Base-by-base conservation (phyloP, 78 protist species). In the Chrysochromulina tobinii region DNA sequence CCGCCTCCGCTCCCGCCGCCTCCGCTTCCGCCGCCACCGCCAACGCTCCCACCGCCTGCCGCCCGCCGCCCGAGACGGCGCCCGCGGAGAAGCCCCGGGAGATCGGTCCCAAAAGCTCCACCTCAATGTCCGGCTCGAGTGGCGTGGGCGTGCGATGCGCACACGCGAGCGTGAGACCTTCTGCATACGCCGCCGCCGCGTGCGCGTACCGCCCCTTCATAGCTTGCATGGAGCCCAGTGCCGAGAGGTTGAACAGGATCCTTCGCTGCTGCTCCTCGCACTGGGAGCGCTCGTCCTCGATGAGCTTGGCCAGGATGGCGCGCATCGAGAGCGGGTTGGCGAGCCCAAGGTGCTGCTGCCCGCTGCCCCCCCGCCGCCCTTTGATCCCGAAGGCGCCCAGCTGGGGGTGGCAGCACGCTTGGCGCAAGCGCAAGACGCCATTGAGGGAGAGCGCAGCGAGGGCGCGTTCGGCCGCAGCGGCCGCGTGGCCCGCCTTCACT, bases 371-470 rank as follows among this genome's bases (percentile, higher is more conserved):
- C 27, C 73, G 73, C 50, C 50, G 8, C 64, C 14, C 9, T 14
- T 15, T 6, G 48, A 72, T 38, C 15, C 85, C 61, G 61, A 20
- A 18, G 50, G 57, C 11, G 67, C 90, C 81, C 15, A 87, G 75
- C 79, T 87, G 73, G 3, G 90, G 90, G 61, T 87, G 90, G 90
- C 90, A 87, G 90, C 90, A 87, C 73, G 90, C 90, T 48, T 87
- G 90, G 12, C 90, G 54, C 54, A 87, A 79, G 25, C 90, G 54
- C 15, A 79, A 64, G 5, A 79, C 15, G 14, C 48, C n/a, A 38
- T 38, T 38, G 58, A 18, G 48, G 11, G 84, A 1, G n/a, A 51
- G n/a, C 58, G 12, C 8, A 2, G 11, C 84, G 54, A 50, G 25
- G 14, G 83, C 83, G 51, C 55, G 38, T 4, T 0, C 55, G 53